Evolutionary conservation across 179 eudicot genomes (phyloP).

Genomic region (Beta corolliflora): DNA sequence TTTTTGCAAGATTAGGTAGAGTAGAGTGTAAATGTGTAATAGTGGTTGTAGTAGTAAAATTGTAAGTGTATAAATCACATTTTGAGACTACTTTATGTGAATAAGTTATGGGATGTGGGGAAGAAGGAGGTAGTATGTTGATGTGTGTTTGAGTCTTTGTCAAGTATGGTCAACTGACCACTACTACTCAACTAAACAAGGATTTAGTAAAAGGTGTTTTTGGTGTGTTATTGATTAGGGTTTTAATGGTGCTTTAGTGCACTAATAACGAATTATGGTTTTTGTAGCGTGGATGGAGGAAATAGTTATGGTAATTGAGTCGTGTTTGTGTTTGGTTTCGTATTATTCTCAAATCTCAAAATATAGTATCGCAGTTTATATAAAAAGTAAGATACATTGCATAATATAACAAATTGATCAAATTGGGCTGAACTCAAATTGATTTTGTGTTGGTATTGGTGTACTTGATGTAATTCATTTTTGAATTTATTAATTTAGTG

Average conservation of each 20-base stretch:
- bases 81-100: slow-evolving; percentile 11
- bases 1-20: slow-evolving; percentile 40
- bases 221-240: not conserved
- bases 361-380: too few relatives aligned
- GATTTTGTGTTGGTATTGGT: too few relatives aligned
- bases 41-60: slow-evolving; percentile 29
- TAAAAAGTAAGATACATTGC: too few relatives aligned
- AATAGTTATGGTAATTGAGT: too few relatives aligned
- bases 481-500: too few relatives aligned
- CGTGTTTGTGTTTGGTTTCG: too few relatives aligned
- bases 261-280: not conserved
- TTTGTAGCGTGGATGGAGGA: too few relatives aligned
- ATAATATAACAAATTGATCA: too few relatives aligned
- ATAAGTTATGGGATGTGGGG: slow-evolving; percentile 10
- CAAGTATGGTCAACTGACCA: slow-evolving; percentile 39
- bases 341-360: too few relatives aligned
- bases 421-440: too few relatives aligned
- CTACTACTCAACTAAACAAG: slow-evolving; percentile 33
- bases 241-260: not conserved
- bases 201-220: not conserved
- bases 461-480: too few relatives aligned
- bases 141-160: slow-evolving; percentile 29
- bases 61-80: slow-evolving; percentile 22
- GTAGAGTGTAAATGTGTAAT: slow-evolving; percentile 26
- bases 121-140: not conserved